A percentile compares a stretch with the other conserved stretches of the same genome.
These are phyloP conservation scores for Eucalyptus lansdowneana DNA, from an alignment of 345 rosid genomes.

Conservation along the genomic window DNA sequence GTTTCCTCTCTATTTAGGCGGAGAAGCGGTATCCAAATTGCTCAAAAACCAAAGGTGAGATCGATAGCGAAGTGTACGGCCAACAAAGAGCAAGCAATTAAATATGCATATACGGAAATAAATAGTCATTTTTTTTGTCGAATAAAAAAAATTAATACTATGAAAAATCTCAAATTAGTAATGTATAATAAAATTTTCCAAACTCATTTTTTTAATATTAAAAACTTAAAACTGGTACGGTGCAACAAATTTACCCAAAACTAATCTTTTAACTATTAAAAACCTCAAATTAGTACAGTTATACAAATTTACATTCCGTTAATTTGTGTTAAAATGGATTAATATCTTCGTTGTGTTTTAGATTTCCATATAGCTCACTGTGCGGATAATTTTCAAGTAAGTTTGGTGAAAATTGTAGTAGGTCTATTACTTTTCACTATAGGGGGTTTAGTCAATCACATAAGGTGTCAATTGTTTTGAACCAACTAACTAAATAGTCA, in stretches of 20 bases:
- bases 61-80: neutral
- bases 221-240: accelerated
- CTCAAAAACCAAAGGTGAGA: neutral
- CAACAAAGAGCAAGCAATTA: neutral
- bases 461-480: neutral
- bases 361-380: neutral
- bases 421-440: neutral
- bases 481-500: neutral
- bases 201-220: no score
- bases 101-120: neutral
- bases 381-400: neutral
- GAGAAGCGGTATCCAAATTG: neutral
- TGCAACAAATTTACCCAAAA: no score
- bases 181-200: no score
- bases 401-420: neutral
- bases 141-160: no score
- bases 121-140: no score
- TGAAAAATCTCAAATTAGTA: no score
- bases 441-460: neutral
- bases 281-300: accelerated
- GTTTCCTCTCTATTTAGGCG: neutral
- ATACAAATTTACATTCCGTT: accelerated
- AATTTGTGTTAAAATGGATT: no score
- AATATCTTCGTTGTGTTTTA: neutral
- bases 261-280: no score